Percentiles rank a stretch among this genome's conserved stretches.
Evolutionary conservation across 139 green algal species (phyloP).

Genomic region (Pycnococcus provasolii): DNA sequence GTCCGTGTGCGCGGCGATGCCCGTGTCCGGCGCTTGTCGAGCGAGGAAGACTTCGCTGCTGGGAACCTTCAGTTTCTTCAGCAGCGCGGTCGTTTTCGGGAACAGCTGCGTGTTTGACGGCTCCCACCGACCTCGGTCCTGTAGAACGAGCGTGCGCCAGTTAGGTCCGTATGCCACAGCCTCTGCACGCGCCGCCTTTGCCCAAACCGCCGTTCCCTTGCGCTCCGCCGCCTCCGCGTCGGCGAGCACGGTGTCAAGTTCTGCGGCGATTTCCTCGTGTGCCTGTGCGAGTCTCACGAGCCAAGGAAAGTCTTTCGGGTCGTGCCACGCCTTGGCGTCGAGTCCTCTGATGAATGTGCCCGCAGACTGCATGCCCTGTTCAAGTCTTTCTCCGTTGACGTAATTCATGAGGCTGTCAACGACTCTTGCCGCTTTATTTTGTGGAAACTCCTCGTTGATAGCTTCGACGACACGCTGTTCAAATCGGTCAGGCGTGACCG

Average conservation of each 20-base stretch:
- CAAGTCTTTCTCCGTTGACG: too few relatives aligned
- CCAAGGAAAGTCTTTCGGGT: too few relatives aligned
- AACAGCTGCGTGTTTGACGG: slow-evolving; percentile 31
- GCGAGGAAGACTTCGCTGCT: slow-evolving; percentile 39
- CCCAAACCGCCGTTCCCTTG: slow-evolving; percentile 30
- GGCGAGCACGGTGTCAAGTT: not conserved
- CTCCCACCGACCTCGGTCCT: slow-evolving; percentile 35
- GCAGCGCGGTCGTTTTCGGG: slow-evolving; percentile 31
- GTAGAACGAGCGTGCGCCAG: slow-evolving; percentile 46
- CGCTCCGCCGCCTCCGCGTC: slow-evolving; percentile 24
- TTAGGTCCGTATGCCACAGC: slow-evolving; percentile 37
- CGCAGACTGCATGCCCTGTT: too few relatives aligned
- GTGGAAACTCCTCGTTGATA: too few relatives aligned
- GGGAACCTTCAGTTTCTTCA: slow-evolving; percentile 17
- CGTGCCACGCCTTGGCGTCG: too few relatives aligned
- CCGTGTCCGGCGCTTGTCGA: slow-evolving; percentile 30
- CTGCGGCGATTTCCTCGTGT: not conserved
- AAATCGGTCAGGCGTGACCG: too few relatives aligned
- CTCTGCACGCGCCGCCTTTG: slow-evolving; percentile 31
- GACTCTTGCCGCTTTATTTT: too few relatives aligned
- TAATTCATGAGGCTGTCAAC: too few relatives aligned
- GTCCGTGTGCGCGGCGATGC: slow-evolving; percentile 37
- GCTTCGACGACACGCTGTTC: too few relatives aligned
- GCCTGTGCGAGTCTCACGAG: too few relatives aligned
- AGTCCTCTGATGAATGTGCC: too few relatives aligned